phyloP scores from a whole-genome alignment of 345 rosid species.

The Citrus sinensis region DNA sequence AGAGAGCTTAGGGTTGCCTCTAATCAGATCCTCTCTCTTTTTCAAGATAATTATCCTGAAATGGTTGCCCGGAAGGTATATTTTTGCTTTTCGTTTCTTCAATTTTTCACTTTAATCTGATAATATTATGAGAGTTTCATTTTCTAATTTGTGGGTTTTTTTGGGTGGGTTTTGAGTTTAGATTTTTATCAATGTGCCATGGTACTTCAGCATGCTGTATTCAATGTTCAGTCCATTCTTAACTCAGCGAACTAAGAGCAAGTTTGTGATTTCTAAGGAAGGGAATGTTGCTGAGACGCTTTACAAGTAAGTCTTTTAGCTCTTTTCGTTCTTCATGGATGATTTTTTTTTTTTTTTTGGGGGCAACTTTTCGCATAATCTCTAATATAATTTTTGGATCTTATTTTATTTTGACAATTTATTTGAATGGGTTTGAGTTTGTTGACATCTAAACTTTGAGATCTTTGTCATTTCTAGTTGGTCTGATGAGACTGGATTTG shows the following conservation, averaged over 20 bases:
- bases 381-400: background rate
- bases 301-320: slow-evolving; percentile 53
- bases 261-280: slow-evolving; percentile 88
- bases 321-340: background rate
- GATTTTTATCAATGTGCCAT: slow-evolving; percentile 97
- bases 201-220: slow-evolving; percentile 88
- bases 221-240: slow-evolving; percentile 91
- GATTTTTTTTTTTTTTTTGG: background rate
- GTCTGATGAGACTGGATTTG: background rate
- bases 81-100: background rate
- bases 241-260: slow-evolving; percentile 96
- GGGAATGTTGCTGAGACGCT: slow-evolving; percentile 90
- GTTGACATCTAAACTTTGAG: background rate
- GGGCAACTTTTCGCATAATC: background rate
- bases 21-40: slow-evolving; percentile 82
- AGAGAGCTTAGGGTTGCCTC: slow-evolving; percentile 90
- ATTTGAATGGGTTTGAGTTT: background rate
- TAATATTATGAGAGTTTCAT: background rate
- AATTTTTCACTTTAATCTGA: background rate
- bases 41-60: slow-evolving; percentile 98
- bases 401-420: background rate
- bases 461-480: background rate
- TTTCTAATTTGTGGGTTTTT: background rate
- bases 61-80: slow-evolving; percentile 98
- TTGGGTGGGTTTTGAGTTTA: slow-evolving; percentile 15